phyloP scores from a whole-genome alignment of 495 filamentous ascomycete genomes.

The Hyaloscypha bicolor region DNA sequence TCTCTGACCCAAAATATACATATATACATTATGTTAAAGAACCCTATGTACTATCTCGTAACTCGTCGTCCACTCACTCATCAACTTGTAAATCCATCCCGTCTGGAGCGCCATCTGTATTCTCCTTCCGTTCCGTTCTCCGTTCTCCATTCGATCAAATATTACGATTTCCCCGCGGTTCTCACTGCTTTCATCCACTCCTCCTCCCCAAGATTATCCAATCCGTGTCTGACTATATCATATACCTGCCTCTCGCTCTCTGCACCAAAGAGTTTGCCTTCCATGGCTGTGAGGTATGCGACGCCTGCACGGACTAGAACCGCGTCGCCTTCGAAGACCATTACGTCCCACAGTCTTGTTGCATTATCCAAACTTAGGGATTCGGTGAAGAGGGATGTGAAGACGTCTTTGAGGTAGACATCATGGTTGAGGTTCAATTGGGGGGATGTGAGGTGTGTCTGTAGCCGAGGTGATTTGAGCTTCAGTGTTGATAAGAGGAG shows the following conservation, averaged over 20 bases:
- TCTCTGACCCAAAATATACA: background rate
- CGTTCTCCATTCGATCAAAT: background rate
- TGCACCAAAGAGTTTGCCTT: constrained; percentile 62
- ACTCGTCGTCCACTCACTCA: background rate
- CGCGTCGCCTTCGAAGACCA: constrained; percentile 89
- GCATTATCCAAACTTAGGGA: constrained; percentile 68
- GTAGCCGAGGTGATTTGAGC: constrained; percentile 71
- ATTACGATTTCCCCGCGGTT: constrained; percentile 61
- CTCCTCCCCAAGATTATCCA: constrained; percentile 58
- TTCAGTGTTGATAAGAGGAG: constrained; percentile 70
- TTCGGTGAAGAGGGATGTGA: constrained; percentile 55
- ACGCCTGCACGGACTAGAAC: constrained; percentile 79
- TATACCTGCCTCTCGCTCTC: constrained; percentile 32
- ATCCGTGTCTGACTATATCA: constrained; percentile 17
- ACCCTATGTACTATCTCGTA: background rate
- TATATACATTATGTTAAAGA: background rate
- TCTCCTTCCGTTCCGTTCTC: background rate
- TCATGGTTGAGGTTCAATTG: constrained; percentile 48
- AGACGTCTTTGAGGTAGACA: constrained; percentile 52
- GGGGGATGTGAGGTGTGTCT: constrained; percentile 60
- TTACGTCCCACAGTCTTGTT: constrained; percentile 88
- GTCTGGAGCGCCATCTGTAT: no score
- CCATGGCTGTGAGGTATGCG: constrained; percentile 54
- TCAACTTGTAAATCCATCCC: background rate
- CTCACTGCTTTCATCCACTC: constrained; percentile 70